Percentiles rank a stretch among this genome's conserved stretches.
Conservation (phyloP, 169 alveolate species). For the Plasmodium adleri region DNA sequence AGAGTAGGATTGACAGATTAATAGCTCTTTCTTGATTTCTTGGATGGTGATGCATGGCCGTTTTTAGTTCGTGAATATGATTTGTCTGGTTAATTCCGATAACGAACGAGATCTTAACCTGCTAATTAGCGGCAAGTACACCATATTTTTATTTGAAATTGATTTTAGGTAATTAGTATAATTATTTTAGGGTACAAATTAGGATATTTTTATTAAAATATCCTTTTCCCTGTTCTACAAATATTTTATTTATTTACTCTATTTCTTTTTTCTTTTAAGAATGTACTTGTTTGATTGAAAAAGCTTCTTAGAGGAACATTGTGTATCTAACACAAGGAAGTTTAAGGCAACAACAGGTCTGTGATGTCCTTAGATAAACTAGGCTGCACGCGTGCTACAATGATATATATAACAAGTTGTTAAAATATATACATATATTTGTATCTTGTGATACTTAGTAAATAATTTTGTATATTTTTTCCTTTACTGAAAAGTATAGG, state of each 20-base stretch:
- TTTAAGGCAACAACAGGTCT: conserved; percentile 95
- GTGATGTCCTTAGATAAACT: conserved; percentile 93
- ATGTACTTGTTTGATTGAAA: conserved; percentile 25
- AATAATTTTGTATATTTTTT: neutral
- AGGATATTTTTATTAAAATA: neutral
- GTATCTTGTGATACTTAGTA: neutral
- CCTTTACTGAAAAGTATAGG: conserved; percentile 88
- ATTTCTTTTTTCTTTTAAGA: conserved; percentile 3
- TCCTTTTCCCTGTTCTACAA: conserved; percentile 86
- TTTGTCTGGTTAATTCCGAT: conserved; percentile 86
- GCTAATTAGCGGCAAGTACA: conserved; percentile 88
- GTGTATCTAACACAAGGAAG: conserved; percentile 86
- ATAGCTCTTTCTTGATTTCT: conserved; percentile 92
- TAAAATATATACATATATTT: neutral
- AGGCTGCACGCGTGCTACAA: conserved; percentile 94
- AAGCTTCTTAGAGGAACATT: conserved; percentile 92
- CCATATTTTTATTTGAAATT: conserved; percentile 14
- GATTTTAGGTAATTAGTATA: conserved; percentile 12
- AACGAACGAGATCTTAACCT: conserved; percentile 96
- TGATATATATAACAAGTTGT: conserved; percentile 88
- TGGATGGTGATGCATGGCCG: conserved; percentile 95
- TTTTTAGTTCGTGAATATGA: conserved; percentile 90
- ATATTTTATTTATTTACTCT: neutral
- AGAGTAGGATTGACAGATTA: conserved; percentile 92
- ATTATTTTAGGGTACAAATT: neutral